These are phyloP conservation scores for Psidium friedrichsthalianum DNA, from an alignment of 345 rosid genomes.

Conservation along the genomic window DNA sequence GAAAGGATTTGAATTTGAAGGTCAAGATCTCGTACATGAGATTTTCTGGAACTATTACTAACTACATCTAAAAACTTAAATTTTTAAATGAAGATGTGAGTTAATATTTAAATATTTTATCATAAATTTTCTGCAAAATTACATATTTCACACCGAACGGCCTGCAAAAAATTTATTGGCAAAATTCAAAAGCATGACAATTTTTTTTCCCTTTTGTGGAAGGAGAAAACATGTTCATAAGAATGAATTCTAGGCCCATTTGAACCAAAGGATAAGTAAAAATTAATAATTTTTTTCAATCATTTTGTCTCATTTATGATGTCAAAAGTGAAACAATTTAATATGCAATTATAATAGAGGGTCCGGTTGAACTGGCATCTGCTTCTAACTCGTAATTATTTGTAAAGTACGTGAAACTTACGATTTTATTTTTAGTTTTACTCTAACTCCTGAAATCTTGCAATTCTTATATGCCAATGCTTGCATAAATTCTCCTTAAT, in stretches of 20 bases:
- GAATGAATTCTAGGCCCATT: not conserved
- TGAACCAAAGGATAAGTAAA: not conserved
- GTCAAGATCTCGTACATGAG: no score
- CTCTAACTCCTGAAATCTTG: not conserved
- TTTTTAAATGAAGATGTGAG: no score
- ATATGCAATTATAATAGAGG: not conserved
- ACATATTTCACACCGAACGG: not conserved
- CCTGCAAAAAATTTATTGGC: accelerated
- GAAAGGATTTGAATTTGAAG: no score
- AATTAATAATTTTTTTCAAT: not conserved
- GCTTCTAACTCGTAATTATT: not conserved
- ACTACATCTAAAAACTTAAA: no score
- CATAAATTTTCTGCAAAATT: not conserved
- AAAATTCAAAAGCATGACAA: not conserved
- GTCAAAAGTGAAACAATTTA: not conserved
- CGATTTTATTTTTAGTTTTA: not conserved
- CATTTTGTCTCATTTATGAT: not conserved
- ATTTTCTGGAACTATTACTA: no score
- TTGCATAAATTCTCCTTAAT: not conserved
- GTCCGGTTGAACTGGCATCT: not conserved
- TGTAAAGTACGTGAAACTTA: not conserved
- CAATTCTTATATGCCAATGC: not conserved
- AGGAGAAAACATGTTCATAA: not conserved
- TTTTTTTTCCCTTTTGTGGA: not conserved
- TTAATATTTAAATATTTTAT: no score